Percentiles rank a stretch among this genome's conserved stretches.
Evolutionary conservation across 192 early-diverging fungal genomes (phyloP).

Genomic region (Coemansia sp.): DNA sequence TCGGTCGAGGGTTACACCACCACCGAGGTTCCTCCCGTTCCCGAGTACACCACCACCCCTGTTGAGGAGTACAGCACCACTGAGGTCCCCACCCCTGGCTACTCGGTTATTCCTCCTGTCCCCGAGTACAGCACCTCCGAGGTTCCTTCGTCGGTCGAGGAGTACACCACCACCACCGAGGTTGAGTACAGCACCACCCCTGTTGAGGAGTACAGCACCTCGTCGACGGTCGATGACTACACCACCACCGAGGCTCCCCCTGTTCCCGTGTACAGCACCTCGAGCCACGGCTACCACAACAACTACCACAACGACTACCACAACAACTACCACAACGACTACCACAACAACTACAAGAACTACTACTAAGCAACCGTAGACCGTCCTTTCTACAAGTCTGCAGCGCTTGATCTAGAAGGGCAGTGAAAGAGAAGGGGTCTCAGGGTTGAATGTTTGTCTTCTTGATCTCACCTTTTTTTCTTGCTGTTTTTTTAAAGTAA

Average conservation of each 20-base stretch:
- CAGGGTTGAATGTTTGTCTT: neutral
- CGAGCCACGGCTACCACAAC: neutral
- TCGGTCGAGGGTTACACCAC: neutral
- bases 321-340: neutral
- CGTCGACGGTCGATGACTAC: slow-evolving; percentile 1
- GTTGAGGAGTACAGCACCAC: no score
- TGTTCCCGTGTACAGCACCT: neutral
- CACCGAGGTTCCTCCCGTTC: neutral
- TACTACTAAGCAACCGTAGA: neutral
- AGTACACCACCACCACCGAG: no score
- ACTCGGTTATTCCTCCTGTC: neutral
- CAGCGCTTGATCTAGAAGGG: neutral
- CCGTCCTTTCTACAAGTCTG: neutral
- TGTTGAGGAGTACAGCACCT: no score
- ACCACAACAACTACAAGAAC: neutral
- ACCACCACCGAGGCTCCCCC: no score
- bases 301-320: neutral
- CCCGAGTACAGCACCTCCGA: neutral
- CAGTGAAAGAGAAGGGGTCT: neutral
- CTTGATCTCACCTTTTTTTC: neutral
- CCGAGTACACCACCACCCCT: slow-evolving; percentile 8
- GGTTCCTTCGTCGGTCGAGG: no score
- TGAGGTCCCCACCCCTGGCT: slow-evolving; percentile 8
- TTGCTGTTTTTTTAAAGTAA: neutral
- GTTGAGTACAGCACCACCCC: no score